phyloP scores from a whole-genome alignment of 257 asterid genomes.

The Ligustrum vulgare region DNA sequence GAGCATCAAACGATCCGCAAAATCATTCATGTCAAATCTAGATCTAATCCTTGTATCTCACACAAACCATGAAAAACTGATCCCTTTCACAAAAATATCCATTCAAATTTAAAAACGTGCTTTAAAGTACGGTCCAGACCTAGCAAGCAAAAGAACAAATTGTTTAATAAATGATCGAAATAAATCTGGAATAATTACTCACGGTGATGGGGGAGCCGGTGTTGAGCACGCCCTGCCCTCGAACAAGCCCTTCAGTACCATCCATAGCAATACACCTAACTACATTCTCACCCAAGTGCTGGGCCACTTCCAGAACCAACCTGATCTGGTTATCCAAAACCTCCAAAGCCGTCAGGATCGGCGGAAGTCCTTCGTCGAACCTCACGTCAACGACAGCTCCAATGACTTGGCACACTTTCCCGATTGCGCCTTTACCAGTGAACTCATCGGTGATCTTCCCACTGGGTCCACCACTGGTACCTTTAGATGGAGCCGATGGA shows the following conservation, averaged over 20 bases:
- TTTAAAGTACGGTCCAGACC: not conserved
- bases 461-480: constrained; percentile 32
- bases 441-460: constrained; percentile 83
- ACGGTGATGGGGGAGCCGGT: constrained; percentile 92
- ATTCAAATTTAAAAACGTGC: not conserved
- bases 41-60: constrained; percentile 9
- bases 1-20: constrained; percentile 18
- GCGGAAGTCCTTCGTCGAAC: constrained; percentile 79
- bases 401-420: constrained; percentile 83
- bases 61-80: not conserved
- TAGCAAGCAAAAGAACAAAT: not conserved
- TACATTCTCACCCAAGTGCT: constrained; percentile 84
- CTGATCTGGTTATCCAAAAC: constrained; percentile 89
- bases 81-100: not conserved
- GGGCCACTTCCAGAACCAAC: constrained; percentile 87
- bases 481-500: constrained; percentile 34
- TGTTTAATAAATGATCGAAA: not conserved
- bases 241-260: constrained; percentile 89
- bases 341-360: constrained; percentile 86
- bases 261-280: constrained; percentile 95
- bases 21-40: constrained; percentile 7
- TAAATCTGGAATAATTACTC: constrained; percentile 23
- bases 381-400: constrained; percentile 96
- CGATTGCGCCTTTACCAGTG: constrained; percentile 74
- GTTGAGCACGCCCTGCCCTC: constrained; percentile 85